phyloP scores from a whole-genome alignment of 805 yeast genomes.

The Yamadazyma insecticola region DNA sequence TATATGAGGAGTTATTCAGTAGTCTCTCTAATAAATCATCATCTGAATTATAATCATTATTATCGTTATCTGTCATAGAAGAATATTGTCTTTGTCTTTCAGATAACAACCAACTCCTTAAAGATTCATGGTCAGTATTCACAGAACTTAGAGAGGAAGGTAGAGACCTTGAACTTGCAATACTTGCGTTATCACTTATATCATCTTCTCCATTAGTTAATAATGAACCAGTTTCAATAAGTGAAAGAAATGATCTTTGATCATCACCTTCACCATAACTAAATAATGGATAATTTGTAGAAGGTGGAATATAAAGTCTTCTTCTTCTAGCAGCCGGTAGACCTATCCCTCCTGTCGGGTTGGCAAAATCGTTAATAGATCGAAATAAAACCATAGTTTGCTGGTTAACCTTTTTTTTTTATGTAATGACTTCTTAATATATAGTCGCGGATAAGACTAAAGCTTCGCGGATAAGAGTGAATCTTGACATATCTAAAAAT shows the following conservation, averaged over 20 bases:
- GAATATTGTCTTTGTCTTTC: conserved; percentile 34
- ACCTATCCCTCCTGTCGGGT: conserved; percentile 30
- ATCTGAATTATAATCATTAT: conserved; percentile 14
- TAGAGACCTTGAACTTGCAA: conserved; percentile 35
- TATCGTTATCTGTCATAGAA: conserved; percentile 13
- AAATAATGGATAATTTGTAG: conserved; percentile 39
- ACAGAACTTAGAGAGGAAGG: conserved; percentile 38
- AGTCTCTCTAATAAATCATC: conserved; percentile 8
- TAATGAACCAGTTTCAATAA: conserved; percentile 32
- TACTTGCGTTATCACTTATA: conserved; percentile 37
- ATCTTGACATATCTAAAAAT: too few relatives aligned
- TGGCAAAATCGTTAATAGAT: conserved; percentile 36
- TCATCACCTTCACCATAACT: conserved; percentile 41
- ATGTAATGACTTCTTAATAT: too few relatives aligned
- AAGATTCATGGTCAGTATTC: conserved; percentile 29
- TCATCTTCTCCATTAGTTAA: conserved; percentile 21
- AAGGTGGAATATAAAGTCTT: conserved; percentile 40
- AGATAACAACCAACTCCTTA: conserved; percentile 35
- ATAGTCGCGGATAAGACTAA: too few relatives aligned
- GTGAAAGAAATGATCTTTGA: conserved; percentile 39
- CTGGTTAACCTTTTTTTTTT: too few relatives aligned
- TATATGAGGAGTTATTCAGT: conserved; percentile 8
- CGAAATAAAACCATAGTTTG: conserved; percentile 35
- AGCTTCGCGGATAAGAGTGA: too few relatives aligned
- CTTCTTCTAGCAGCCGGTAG: conserved; percentile 34